Base-by-base conservation (phyloP, 441 rosid species). In the Rhodomyrtus psidioides region DNA sequence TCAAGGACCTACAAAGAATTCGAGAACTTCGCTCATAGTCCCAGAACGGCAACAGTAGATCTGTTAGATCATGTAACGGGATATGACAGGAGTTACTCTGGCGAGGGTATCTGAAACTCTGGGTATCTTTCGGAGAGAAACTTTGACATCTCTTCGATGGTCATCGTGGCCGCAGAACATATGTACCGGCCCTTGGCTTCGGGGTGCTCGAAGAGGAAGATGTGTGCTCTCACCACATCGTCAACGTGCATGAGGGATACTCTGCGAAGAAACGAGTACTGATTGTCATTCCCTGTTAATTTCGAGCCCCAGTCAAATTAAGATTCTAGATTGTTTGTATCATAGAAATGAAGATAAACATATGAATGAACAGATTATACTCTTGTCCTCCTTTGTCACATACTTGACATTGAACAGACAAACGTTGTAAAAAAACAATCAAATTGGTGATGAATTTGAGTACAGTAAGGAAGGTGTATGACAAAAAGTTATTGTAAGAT, bases 1-100 rank as follows among this genome's bases (percentile, higher is more conserved):
- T 84, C n/a, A 90, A 53, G 55, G 53, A 51, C 7, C 91, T 91
- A 65, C 82, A 28, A 55, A 27, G 0, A 81, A 30, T 56, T 34
- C 15, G 39, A 70, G 34, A 21, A 34, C 75, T 34, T 23, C 23
- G 49, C 49, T 65, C 24, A 17, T 26, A 65, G 49, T 34, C 23
- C 79, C 39, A 70, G 79, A 70, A 34, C 46, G 21, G 49, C 79
- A 70, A 34, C 4, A 9, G 24, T 4, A 30, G 26, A 28, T 27
- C 34, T n/a, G 12, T 24, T 10, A 17, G 76, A 27, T 24, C 46
- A 44, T 59, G n/a, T 12, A 53, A 19, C 44, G 10, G 57, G 15
- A 51, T 34, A 56, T 21, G 3, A 76, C 54, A 44, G 44, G 12
- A 88, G 92, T 90, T 81, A 93, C 95, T 89, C 88, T 2, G 79